Percentiles rank a stretch among this genome's conserved stretches.
phyloP scores from a whole-genome alignment of 345 rosid genomes.

The Brassica nigra region DNA sequence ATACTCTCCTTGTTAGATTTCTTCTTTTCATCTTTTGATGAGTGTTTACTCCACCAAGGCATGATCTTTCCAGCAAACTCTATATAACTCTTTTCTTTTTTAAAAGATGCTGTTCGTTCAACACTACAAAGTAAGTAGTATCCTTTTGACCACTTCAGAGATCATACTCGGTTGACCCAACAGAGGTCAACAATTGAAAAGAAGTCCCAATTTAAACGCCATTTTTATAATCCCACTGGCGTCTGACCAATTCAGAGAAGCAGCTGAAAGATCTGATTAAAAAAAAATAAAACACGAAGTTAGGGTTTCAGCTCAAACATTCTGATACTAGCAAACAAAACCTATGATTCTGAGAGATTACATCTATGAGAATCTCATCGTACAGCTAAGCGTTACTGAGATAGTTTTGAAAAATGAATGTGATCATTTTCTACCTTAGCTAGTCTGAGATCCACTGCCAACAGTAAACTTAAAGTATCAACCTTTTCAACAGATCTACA shows the following conservation, averaged over 20 bases:
- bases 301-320: constrained; percentile 17
- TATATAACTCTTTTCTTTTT: constrained; percentile 23
- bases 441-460: constrained; percentile 38
- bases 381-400: neutral
- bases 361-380: constrained; percentile 13
- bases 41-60: constrained; percentile 75
- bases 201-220: neutral
- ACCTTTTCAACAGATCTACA: constrained; percentile 25
- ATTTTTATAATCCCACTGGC: constrained; percentile 20
- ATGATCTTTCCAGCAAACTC: constrained; percentile 26
- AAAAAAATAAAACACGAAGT: constrained; percentile 23
- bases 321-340: neutral
- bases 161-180: constrained; percentile 38
- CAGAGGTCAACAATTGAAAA: constrained; percentile 31
- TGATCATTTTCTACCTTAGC: constrained; percentile 30
- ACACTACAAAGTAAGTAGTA: constrained; percentile 24
- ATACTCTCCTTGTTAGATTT: constrained; percentile 75
- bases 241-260: constrained; percentile 35
- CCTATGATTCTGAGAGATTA: neutral
- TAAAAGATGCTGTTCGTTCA: constrained; percentile 1
- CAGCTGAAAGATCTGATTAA: constrained; percentile 34
- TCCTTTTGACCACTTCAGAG: constrained; percentile 32
- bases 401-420: constrained; percentile 22
- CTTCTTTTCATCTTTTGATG: constrained; percentile 76
- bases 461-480: constrained; percentile 31